Conservation (phyloP, 2,329 filamentous ascomycete genomes). For the Sporothrix pseudoabietina region DNA sequence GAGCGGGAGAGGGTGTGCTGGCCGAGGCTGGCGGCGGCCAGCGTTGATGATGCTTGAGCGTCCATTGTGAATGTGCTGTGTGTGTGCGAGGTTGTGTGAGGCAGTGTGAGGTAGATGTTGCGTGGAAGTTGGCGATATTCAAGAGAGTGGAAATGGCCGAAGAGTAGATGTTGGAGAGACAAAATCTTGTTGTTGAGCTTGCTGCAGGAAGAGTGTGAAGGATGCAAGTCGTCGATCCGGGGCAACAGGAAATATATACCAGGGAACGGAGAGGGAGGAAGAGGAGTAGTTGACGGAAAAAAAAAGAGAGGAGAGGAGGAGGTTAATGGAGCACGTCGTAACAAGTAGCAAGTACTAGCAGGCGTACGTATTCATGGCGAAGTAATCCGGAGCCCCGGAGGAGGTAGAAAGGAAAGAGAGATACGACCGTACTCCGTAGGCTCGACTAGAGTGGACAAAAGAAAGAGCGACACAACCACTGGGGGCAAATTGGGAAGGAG, state of each 20-base stretch:
- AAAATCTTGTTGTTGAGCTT: neutral
- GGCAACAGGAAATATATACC: constrained; percentile 19
- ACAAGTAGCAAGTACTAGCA: neutral
- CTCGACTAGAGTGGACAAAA: neutral
- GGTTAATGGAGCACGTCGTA: neutral
- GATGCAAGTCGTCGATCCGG: constrained; percentile 16
- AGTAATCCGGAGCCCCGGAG: constrained; percentile 10
- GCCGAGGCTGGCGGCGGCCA: neutral
- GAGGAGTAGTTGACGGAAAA: neutral
- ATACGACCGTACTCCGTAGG: neutral
- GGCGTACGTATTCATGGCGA: constrained; percentile 12
- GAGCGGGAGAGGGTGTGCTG: constrained; percentile 7
- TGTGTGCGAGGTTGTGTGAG: neutral
- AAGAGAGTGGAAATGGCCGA: neutral
- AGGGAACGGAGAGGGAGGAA: neutral
- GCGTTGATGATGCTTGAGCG: constrained; percentile 5
- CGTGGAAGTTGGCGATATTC: neutral
- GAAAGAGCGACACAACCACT: neutral
- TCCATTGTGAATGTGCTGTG: neutral
- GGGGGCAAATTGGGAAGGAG: constrained; percentile 16
- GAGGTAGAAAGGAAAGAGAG: constrained; percentile 1
- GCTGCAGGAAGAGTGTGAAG: constrained; percentile 3
- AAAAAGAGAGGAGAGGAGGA: neutral
- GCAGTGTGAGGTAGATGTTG: neutral
- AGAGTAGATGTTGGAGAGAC: neutral